Conservation (phyloP, 2,329 filamentous ascomycete genomes). For the Fusarium sp. region DNA sequence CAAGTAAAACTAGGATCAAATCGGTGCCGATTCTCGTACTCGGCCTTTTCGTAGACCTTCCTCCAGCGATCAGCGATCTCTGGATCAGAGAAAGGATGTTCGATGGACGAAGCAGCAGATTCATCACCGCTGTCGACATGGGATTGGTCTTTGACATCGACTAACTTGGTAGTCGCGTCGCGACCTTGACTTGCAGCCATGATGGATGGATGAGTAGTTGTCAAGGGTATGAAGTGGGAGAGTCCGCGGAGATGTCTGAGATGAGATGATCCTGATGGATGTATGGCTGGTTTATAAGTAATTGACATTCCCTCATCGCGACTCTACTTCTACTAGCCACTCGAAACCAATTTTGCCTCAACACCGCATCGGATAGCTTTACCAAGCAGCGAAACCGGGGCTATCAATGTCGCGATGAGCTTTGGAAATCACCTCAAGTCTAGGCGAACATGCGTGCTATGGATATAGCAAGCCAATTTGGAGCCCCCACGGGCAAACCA, state of each 20-base stretch:
- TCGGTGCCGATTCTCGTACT: slow-evolving; percentile 70
- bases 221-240: background rate
- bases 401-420: slow-evolving; percentile 43
- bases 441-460: slow-evolving; percentile 9
- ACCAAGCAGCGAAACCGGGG: slow-evolving; percentile 3
- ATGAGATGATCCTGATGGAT: slow-evolving; percentile 12
- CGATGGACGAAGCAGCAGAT: slow-evolving; percentile 38
- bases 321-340: background rate
- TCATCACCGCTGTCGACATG: slow-evolving; percentile 40
- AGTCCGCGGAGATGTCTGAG: slow-evolving; percentile 34
- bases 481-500: background rate
- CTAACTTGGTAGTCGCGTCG: slow-evolving; percentile 26
- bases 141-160: slow-evolving; percentile 17
- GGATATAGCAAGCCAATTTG: background rate
- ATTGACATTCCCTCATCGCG: background rate
- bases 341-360: background rate
- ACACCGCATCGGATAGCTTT: background rate
- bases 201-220: background rate
- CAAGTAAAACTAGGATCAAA: slow-evolving; percentile 61
- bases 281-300: slow-evolving; percentile 42
- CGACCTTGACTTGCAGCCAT: slow-evolving; percentile 29
- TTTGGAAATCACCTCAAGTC: slow-evolving; percentile 41
- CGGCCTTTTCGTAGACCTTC: slow-evolving; percentile 63
- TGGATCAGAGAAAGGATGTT: slow-evolving; percentile 63
- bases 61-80: slow-evolving; percentile 65